Evolutionary conservation across 1,139 yeast genomes (phyloP).

Genomic region (Keqinozyma sinolaborantium): DNA sequence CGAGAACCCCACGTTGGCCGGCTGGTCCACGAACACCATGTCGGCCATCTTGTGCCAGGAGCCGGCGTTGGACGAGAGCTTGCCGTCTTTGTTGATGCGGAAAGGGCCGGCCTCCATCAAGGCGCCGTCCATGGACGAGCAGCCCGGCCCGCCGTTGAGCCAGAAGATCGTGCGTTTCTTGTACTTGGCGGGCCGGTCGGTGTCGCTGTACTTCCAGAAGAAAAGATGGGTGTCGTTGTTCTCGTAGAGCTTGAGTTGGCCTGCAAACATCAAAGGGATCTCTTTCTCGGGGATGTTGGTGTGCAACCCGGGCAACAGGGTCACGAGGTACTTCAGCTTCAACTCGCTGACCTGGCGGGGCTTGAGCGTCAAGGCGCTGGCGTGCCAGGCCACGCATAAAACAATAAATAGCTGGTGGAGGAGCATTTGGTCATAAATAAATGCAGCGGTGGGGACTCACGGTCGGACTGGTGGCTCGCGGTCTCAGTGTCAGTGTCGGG

Average conservation of each 20-base stretch:
- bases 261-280: slow-evolving; percentile 62
- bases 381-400: too few relatives aligned
- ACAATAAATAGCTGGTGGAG: too few relatives aligned
- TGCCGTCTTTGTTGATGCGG: slow-evolving; percentile 46
- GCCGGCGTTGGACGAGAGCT: slow-evolving; percentile 60
- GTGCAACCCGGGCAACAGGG: slow-evolving; percentile 38
- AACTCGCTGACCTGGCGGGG: background rate
- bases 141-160: slow-evolving; percentile 98
- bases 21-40: slow-evolving; percentile 87
- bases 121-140: slow-evolving; percentile 98
- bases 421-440: too few relatives aligned
- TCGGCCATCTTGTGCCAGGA: slow-evolving; percentile 85
- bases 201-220: slow-evolving; percentile 68
- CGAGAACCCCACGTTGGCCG: slow-evolving; percentile 92
- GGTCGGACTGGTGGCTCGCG: too few relatives aligned
- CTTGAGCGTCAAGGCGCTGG: background rate
- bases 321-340: slow-evolving; percentile 25
- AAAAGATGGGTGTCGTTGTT: slow-evolving; percentile 62
- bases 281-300: slow-evolving; percentile 25
- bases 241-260: slow-evolving; percentile 58
- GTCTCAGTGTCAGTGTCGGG: too few relatives aligned
- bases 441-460: too few relatives aligned
- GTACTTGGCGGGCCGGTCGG: slow-evolving; percentile 27
- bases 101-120: slow-evolving; percentile 91
- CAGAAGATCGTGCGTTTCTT: slow-evolving; percentile 59